Conservation (phyloP, 73 alveolate genomes). For the Halteria grandinella region DNA sequence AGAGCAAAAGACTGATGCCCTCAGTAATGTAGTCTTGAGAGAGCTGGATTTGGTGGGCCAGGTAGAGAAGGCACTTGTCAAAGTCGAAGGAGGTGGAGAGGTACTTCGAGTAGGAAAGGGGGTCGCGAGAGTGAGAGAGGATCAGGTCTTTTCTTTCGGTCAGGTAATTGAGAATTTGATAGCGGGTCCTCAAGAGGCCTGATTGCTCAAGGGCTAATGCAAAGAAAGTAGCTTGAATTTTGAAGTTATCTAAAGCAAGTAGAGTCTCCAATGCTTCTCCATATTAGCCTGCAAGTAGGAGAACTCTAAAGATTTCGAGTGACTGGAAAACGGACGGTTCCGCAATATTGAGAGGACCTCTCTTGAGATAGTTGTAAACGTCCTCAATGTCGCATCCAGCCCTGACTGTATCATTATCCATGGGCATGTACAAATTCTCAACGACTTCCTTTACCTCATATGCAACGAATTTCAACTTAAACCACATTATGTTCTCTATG, state of each 20-base stretch:
- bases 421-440: not conserved
- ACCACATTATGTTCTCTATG: conserved; percentile 24
- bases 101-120: not conserved
- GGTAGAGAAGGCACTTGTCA: not conserved
- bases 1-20: not conserved
- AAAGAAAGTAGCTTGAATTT: not conserved
- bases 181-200: conserved; percentile 27
- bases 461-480: conserved; percentile 20
- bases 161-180: not conserved
- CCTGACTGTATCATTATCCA: not conserved
- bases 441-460: not conserved
- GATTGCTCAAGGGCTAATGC: conserved; percentile 1
- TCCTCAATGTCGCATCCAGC: not conserved
- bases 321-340: not conserved
- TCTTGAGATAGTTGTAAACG: not conserved
- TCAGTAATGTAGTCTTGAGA: not conserved
- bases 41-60: not conserved
- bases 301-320: conserved; percentile 3
- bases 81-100: conserved; percentile 6
- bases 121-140: not conserved
- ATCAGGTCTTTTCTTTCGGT: not conserved
- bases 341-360: no score
- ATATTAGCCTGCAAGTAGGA: conserved; percentile 17
- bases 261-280: conserved; percentile 12
- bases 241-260: not conserved